Conservation (phyloP, 805 yeast genomes). For the Hanseniaspora valbyensis region DNA sequence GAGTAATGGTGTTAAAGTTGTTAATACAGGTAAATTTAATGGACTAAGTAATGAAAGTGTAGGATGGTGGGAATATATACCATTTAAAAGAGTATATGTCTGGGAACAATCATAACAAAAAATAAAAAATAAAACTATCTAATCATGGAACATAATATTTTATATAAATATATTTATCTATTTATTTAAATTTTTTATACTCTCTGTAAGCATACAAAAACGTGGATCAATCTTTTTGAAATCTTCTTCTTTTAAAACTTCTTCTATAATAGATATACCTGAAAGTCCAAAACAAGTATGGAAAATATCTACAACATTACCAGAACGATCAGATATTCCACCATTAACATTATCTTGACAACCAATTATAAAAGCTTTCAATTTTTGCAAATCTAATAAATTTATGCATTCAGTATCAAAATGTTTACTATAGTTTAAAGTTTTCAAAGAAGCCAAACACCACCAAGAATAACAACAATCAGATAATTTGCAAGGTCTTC, state of each 20-base stretch:
- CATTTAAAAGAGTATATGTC: slow-evolving; percentile 44
- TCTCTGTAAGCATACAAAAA: slow-evolving; percentile 61
- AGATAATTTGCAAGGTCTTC: slow-evolving; percentile 89
- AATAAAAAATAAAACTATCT: too few species aligned
- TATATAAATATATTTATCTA: too few species aligned
- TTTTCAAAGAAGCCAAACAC: slow-evolving; percentile 67
- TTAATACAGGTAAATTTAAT: slow-evolving; percentile 57
- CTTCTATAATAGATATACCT: slow-evolving; percentile 69
- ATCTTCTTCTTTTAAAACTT: slow-evolving; percentile 50
- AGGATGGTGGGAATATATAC: slow-evolving; percentile 63
- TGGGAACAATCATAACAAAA: slow-evolving; percentile 36
- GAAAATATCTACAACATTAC: slow-evolving; percentile 81
- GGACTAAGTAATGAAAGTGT: slow-evolving; percentile 34
- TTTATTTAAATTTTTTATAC: slow-evolving; percentile 29
- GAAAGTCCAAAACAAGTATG: slow-evolving; percentile 88
- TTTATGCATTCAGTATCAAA: slow-evolving; percentile 25
- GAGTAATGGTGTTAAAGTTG: slow-evolving; percentile 70
- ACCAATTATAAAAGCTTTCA: slow-evolving; percentile 54
- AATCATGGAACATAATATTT: too few species aligned
- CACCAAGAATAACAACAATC: slow-evolving; percentile 99
- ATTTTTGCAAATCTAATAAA: slow-evolving; percentile 62
- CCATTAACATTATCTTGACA: slow-evolving; percentile 75
- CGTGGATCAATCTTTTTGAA: slow-evolving; percentile 68
- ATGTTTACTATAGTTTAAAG: slow-evolving; percentile 20
- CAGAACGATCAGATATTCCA: slow-evolving; percentile 87